phyloP scores from a whole-genome alignment of 139 green algal species.

The Yamagishiella unicocca region DNA sequence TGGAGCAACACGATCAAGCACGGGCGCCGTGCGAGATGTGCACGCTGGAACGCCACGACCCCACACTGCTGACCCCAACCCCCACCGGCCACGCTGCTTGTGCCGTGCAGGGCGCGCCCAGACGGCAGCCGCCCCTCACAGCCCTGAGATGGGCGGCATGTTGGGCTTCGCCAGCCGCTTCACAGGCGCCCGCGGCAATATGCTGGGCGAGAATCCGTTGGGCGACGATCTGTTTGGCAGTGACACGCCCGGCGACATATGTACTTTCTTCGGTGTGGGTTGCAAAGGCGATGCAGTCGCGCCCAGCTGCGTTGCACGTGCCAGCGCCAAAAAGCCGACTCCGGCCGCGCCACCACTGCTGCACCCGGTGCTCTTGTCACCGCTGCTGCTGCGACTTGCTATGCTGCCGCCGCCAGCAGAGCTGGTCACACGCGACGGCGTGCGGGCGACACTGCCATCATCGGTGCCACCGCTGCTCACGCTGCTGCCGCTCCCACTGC shows the following conservation, averaged over 20 bases:
- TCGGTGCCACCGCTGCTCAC: not conserved
- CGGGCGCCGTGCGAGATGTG: no score
- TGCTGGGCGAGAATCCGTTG: no score
- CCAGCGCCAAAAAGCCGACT: not conserved
- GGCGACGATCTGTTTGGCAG: no score
- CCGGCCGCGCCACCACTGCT: not conserved
- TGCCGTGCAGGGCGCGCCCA: no score
- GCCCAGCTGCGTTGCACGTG: not conserved
- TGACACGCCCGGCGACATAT: no score
- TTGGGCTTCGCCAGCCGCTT: conserved; percentile 14
- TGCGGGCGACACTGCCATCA: not conserved
- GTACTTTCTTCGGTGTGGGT: no score
- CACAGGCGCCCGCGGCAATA: no score
- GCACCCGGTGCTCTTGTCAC: not conserved
- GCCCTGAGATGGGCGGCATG: not conserved
- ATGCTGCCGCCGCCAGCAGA: not conserved
- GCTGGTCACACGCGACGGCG: not conserved
- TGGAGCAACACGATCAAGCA: no score
- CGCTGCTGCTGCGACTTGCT: not conserved
- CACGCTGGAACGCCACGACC: no score
- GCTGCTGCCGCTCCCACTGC: not conserved
- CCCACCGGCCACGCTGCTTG: no score
- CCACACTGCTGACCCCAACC: no score
- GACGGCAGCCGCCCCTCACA: not conserved
- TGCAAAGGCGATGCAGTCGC: not conserved